Percentiles rank a stretch among this genome's conserved stretches.
These are phyloP conservation scores for Pythium oligandrum DNA, from an alignment of 352 stramenopile genomes.

Conservation along the genomic window DNA sequence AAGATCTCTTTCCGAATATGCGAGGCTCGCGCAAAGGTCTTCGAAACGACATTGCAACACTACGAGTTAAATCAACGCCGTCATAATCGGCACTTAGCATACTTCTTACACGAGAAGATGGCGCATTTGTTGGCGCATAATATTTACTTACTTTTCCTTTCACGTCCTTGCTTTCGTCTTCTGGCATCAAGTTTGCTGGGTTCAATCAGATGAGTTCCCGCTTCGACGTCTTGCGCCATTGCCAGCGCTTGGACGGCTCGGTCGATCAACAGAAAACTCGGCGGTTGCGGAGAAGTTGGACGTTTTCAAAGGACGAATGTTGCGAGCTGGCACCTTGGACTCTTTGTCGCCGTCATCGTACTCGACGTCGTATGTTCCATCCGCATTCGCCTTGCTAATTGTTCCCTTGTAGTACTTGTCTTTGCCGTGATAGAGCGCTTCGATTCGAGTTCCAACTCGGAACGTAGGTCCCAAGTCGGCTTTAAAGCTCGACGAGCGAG, in stretches of 20 bases:
- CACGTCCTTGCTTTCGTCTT: no score
- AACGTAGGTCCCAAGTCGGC: background rate
- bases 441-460: conserved; percentile 5
- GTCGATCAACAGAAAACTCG: conserved; percentile 30
- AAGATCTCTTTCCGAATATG: no score
- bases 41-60: no score
- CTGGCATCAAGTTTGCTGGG: background rate
- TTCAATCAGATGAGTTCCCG: conserved; percentile 43
- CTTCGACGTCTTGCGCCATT: conserved; percentile 32
- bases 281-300: conserved; percentile 22
- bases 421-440: conserved; percentile 41
- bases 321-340: conserved; percentile 16
- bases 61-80: no score
- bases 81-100: no score
- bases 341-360: conserved; percentile 81
- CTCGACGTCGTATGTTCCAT: conserved; percentile 65
- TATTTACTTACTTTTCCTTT: no score
- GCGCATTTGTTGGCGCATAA: no score
- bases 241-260: conserved; percentile 22
- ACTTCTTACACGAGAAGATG: no score
- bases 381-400: conserved; percentile 27
- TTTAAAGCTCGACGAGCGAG: background rate
- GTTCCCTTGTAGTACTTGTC: conserved; percentile 46
- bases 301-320: conserved; percentile 16
- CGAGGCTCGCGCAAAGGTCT: no score